Conservation (phyloP, 2,329 filamentous ascomycete species). For the Teratosphaeriaceae sp. region DNA sequence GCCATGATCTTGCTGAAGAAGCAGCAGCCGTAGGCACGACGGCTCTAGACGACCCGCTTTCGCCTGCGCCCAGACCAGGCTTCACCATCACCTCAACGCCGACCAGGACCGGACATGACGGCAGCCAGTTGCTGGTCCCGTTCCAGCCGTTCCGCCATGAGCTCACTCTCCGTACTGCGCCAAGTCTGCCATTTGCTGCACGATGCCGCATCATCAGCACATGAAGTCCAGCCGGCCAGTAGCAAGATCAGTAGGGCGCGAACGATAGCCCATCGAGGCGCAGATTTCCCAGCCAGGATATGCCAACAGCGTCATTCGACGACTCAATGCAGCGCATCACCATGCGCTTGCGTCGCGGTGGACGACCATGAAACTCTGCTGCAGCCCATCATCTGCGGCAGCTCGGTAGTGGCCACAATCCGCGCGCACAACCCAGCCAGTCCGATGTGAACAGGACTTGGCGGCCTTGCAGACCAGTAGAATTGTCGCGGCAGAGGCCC, state of each 20-base stretch:
- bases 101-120: neutral
- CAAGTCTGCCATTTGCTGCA: too few species aligned
- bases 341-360: neutral
- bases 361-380: neutral
- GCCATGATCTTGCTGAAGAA: constrained; percentile 9
- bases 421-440: neutral
- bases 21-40: neutral
- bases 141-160: neutral
- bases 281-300: neutral
- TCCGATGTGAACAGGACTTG: neutral
- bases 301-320: neutral
- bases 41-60: neutral
- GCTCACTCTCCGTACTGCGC: neutral
- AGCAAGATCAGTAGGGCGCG: neutral
- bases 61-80: too few species aligned
- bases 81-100: neutral
- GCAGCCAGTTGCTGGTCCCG: neutral
- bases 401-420: neutral
- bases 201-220: neutral
- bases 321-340: neutral
- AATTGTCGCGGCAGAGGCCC: neutral
- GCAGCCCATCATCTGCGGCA: neutral
- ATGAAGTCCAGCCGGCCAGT: neutral
- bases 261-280: neutral
- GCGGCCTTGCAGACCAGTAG: neutral